Evolutionary conservation across 805 yeast species (phyloP), one percentile per base, ranked within the genome.

Genomic region (Barnettozyma siamensis): DNA sequence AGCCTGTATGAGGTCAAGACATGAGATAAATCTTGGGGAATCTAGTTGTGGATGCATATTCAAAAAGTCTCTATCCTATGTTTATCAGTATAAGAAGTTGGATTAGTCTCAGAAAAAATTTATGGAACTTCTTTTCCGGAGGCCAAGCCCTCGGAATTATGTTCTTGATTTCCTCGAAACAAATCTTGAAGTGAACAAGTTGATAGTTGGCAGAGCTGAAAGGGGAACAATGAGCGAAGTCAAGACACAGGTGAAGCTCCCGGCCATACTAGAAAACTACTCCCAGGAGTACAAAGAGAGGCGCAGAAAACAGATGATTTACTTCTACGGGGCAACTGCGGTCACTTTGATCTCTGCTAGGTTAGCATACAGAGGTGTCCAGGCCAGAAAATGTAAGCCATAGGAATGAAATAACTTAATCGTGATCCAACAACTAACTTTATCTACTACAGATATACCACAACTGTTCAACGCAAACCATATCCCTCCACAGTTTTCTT

Each of bases 1-100:
- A 0, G 95, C 96, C 46, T 82, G 80, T 60, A 93, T 88, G 31
- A 88, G 72, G 46, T 82, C 85, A 39, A 75, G 78, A 62, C 99
- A 91, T 16, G 83, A 64, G 42, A 60, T 60, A 50, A 72, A 69
- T 56, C 76, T 65, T 40, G 73, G 66, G 11, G 72, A 69, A 45
- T 72, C 73, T 42, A 74, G 53, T 51, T 72, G 78, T 49, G 80
- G 79, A 63, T 74, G 78, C 80, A 74, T 74, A n/a, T n/a, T n/a
- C n/a, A n/a, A n/a, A n/a, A n/a, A n/a, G n/a, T n/a, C n/a, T n/a
- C n/a, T n/a, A n/a, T n/a, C n/a, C n/a, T n/a, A n/a, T n/a, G n/a
- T n/a, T n/a, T n/a, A n/a, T n/a, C n/a, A n/a, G n/a, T n/a, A n/a
- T n/a, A n/a, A n/a, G n/a, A n/a, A 11, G n/a, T 26, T 26, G n/a